phyloP scores from a whole-genome alignment of 176 grass and related monocot genomes.

The Oryza australiensis region DNA sequence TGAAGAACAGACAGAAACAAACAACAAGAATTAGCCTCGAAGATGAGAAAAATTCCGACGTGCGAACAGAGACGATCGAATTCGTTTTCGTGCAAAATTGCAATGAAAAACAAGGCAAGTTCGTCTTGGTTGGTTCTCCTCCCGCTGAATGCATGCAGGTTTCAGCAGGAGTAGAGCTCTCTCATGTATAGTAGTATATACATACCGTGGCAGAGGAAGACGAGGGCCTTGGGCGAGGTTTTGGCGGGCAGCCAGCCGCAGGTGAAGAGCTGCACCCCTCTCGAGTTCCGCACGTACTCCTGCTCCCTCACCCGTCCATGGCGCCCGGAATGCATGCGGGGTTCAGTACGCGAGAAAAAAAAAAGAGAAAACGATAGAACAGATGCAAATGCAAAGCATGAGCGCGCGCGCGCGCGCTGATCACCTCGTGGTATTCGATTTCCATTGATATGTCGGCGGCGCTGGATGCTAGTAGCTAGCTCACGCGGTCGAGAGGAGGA shows the following conservation, averaged over 20 bases:
- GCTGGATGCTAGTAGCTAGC: too few species aligned
- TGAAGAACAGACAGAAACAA: not conserved
- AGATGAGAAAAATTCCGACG: not conserved
- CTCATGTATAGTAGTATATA: too few species aligned
- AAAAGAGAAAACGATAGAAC: too few species aligned
- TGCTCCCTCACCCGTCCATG: constrained; percentile 4
- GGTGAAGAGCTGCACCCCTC: constrained; percentile 88
- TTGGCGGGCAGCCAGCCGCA: constrained; percentile 78
- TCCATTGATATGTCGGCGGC: constrained; percentile 18
- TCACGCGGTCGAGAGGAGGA: not conserved
- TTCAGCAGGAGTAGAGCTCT: not conserved
- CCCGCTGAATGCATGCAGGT: not conserved
- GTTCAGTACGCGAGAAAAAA: too few species aligned
- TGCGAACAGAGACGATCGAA: not conserved
- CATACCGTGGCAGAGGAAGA: constrained; percentile 96
- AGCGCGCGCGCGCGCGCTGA: too few species aligned
- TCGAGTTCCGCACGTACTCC: constrained; percentile 80
- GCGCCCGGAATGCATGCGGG: not conserved
- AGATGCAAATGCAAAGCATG: not conserved
- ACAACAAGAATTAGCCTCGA: not conserved
- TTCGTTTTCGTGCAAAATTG: not conserved
- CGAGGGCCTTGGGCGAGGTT: constrained; percentile 72
- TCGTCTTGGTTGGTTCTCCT: not conserved
- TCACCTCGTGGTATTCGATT: constrained; percentile 43
- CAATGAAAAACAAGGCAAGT: not conserved